Percentiles rank a stretch among this genome's conserved stretches.
phyloP scores from a whole-genome alignment of 257 asterid species.

The Eustoma russellianum region DNA sequence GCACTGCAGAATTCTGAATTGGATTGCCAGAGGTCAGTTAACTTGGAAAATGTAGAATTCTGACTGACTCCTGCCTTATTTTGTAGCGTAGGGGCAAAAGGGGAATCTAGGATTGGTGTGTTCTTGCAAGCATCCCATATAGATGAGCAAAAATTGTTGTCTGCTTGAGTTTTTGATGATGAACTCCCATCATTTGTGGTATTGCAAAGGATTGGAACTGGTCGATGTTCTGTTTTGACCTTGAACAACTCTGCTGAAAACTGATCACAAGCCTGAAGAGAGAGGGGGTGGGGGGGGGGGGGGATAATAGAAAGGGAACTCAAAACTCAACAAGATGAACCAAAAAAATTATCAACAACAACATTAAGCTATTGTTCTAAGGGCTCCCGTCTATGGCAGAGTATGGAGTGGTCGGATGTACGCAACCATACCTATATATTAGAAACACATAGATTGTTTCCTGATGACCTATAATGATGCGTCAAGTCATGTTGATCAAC shows the following conservation, averaged over 20 bases:
- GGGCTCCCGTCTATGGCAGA: too few relatives aligned
- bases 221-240: conserved; percentile 26
- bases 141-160: conserved; percentile 50
- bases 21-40: conserved; percentile 82
- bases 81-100: conserved; percentile 69
- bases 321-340: too few relatives aligned
- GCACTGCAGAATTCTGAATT: conserved; percentile 58
- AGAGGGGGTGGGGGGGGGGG: too few relatives aligned
- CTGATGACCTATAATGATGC: too few relatives aligned
- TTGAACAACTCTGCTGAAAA: conserved; percentile 70
- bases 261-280: conserved; percentile 66
- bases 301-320: too few relatives aligned
- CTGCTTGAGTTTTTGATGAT: conserved; percentile 23
- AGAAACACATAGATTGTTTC: too few relatives aligned
- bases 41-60: conserved; percentile 37
- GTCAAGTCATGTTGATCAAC: too few relatives aligned
- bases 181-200: conserved; percentile 35
- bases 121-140: conserved; percentile 71
- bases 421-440: too few relatives aligned
- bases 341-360: too few relatives aligned
- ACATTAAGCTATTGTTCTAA: too few relatives aligned
- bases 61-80: conserved; percentile 38
- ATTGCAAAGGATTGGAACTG: conserved; percentile 76
- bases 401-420: too few relatives aligned
- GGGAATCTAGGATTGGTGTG: conserved; percentile 51